Conservation (phyloP, 768 basidiomycete genomes). For the Brasilioporus rufonigricans region DNA sequence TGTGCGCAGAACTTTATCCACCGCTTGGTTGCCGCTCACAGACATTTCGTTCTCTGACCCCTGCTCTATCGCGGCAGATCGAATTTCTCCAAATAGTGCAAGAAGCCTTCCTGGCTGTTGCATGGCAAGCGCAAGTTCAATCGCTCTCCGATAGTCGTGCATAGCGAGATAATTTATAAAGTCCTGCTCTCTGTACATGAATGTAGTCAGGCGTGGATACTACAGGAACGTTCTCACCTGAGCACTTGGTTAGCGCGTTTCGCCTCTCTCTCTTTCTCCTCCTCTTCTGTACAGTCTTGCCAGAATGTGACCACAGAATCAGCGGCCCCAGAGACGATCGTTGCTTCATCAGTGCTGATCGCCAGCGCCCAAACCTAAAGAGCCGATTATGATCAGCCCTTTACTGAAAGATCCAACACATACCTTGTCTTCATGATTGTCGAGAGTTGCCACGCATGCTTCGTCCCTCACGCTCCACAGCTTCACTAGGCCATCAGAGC, state of each 20-base stretch:
- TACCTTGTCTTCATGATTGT: constrained; percentile 98
- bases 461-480: constrained; percentile 92
- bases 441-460: constrained; percentile 82
- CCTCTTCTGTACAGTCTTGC: constrained; percentile 90
- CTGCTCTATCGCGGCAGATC: constrained; percentile 27
- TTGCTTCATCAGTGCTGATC: constrained; percentile 74
- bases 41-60: constrained; percentile 22
- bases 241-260: constrained; percentile 72
- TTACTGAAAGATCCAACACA: constrained; percentile 17
- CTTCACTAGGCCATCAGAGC: constrained; percentile 94
- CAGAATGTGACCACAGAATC: constrained; percentile 97
- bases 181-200: constrained; percentile 87
- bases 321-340: constrained; percentile 90
- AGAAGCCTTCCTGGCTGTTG: constrained; percentile 88
- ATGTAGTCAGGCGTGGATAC: constrained; percentile 7
- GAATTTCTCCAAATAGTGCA: constrained; percentile 70
- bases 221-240: constrained; percentile 55
- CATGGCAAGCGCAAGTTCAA: constrained; percentile 89
- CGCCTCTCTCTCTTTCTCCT: constrained; percentile 70
- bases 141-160: constrained; percentile 88
- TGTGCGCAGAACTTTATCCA: constrained; percentile 80
- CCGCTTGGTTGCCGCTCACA: constrained; percentile 65
- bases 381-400: background rate
- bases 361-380: constrained; percentile 96
- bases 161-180: constrained; percentile 86